Conservation (phyloP, 192 early-diverging fungal species). For the Coemansia sp. region DNA sequence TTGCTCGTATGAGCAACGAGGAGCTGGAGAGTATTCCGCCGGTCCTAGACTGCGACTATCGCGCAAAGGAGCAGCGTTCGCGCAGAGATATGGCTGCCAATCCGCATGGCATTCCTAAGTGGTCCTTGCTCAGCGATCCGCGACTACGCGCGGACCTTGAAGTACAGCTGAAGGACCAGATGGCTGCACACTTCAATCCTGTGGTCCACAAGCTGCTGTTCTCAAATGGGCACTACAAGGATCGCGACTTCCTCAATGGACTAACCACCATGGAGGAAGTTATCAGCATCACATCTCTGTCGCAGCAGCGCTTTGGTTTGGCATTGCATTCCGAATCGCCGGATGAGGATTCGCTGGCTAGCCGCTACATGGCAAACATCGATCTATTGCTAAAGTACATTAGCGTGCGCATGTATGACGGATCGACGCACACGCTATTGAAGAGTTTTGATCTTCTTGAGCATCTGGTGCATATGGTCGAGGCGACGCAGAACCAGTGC, state of each 20-base stretch:
- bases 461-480: constrained; percentile 67
- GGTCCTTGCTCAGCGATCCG: constrained; percentile 47
- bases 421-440: constrained; percentile 85
- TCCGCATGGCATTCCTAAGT: constrained; percentile 68
- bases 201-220: constrained; percentile 68
- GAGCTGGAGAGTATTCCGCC: constrained; percentile 57
- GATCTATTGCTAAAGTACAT: constrained; percentile 87
- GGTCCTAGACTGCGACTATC: constrained; percentile 65
- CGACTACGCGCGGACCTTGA: constrained; percentile 42
- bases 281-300: constrained; percentile 53
- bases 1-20: constrained; percentile 51
- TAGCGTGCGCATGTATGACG: constrained; percentile 89
- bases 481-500: constrained; percentile 59
- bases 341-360: constrained; percentile 59
- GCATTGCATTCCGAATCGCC: constrained; percentile 34
- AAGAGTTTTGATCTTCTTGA: constrained; percentile 84
- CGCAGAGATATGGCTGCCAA: constrained; percentile 67
- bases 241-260: constrained; percentile 73
- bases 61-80: constrained; percentile 71
- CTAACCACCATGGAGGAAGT: constrained; percentile 71
- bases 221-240: constrained; percentile 84
- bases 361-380: constrained; percentile 67
- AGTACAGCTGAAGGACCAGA: constrained; percentile 63
- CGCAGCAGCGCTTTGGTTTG: constrained; percentile 43
- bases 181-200: constrained; percentile 62